phyloP scores from a whole-genome alignment of 257 asterid genomes.

The Cruciata laevipes region DNA sequence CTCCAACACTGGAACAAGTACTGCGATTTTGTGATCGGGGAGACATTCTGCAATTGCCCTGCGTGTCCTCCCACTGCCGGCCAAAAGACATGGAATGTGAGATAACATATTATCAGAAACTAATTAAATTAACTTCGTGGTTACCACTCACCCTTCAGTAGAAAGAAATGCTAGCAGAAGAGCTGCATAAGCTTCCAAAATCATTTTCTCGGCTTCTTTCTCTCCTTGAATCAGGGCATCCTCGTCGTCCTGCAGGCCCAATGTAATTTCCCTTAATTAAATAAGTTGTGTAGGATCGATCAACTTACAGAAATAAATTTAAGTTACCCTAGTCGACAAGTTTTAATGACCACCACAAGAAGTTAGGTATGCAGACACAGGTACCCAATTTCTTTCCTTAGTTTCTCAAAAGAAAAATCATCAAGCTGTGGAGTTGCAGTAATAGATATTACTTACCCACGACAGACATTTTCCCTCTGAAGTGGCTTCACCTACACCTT shows the following conservation, averaged over 20 bases:
- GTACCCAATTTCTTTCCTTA: not conserved
- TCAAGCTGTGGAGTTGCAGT: not conserved
- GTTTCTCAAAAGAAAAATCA: conserved; percentile 1
- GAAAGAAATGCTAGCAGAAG: conserved; percentile 97
- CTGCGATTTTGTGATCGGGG: conserved; percentile 51
- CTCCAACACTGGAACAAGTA: conserved; percentile 91
- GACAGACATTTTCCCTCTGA: conserved; percentile 47
- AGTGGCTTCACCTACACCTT: conserved; percentile 70
- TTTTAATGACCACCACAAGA: not conserved
- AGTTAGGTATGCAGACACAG: not conserved
- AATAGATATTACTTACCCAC: conserved; percentile 38
- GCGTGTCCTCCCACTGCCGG: conserved; percentile 56
- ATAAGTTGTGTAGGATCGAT: not conserved
- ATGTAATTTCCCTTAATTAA: not conserved
- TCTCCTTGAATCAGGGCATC: conserved; percentile 77
- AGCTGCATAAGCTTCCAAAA: conserved; percentile 94
- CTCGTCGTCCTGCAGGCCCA: conserved; percentile 66
- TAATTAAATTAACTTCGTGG: conserved; percentile 1
- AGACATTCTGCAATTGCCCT: conserved; percentile 57
- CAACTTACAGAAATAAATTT: not conserved
- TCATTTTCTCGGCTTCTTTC: conserved; percentile 96
- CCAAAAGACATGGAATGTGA: conserved; percentile 16
- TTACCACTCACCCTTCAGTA: conserved; percentile 60
- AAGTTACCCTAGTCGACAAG: no score
- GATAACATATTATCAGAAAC: conserved; percentile 4